These are phyloP conservation scores for Boletus coffeatus DNA, from an alignment of 1,284 basidiomycete genomes.

Conservation along the genomic window DNA sequence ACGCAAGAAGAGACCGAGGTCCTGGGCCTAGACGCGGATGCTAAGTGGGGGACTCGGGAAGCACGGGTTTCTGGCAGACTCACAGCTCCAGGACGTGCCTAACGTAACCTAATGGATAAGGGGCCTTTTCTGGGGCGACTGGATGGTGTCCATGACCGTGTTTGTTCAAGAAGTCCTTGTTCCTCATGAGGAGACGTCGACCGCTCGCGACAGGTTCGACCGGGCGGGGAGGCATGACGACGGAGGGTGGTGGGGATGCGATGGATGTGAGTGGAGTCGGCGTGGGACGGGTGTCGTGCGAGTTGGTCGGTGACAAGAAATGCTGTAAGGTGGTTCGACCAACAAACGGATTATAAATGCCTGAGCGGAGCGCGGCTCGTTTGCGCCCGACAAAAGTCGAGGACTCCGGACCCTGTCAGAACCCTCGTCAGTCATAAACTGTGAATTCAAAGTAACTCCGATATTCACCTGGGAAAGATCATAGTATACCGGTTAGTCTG, in stretches of 20 bases:
- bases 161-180: constrained; percentile 54
- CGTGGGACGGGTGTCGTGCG: constrained; percentile 7
- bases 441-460: no score
- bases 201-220: constrained; percentile 12
- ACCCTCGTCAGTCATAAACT: no score
- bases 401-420: no score
- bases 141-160: constrained; percentile 59
- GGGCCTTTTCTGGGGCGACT: constrained; percentile 67
- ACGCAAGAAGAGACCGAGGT: constrained; percentile 47
- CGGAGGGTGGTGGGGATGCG: constrained; percentile 5
- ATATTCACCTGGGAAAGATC: no score
- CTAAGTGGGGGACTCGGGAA: constrained; percentile 6
- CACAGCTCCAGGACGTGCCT: constrained; percentile 60
- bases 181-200: constrained; percentile 29
- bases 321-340: constrained; percentile 9
- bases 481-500: no score
- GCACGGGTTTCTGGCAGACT: constrained; percentile 24
- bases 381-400: no score
- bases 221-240: constrained; percentile 18
- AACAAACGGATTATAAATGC: neutral
- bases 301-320: constrained; percentile 3
- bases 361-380: no score
- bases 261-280: constrained; percentile 4
- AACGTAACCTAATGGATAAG: constrained; percentile 63
- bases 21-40: constrained; percentile 16